A percentile compares a stretch with the other conserved stretches of the same genome.
These are phyloP conservation scores for Waitea zeae DNA, from an alignment of 1,284 basidiomycete genomes.

Conservation along the genomic window DNA sequence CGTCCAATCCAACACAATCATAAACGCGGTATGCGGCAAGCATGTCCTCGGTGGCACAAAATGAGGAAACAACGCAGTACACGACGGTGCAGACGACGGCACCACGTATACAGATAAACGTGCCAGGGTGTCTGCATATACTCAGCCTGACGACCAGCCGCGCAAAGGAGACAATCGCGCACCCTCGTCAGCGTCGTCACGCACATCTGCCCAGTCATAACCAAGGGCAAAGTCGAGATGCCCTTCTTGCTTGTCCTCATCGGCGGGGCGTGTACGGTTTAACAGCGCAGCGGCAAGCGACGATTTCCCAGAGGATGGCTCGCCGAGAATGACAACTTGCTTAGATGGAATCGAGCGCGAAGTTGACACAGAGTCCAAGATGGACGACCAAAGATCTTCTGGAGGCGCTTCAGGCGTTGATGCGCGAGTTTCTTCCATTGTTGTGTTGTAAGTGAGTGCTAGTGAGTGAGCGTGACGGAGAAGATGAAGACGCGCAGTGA, in stretches of 20 bases:
- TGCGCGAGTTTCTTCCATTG: too few relatives aligned
- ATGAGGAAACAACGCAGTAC: conserved; percentile 66
- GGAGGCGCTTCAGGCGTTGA: conserved; percentile 52
- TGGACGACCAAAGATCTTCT: conserved; percentile 80
- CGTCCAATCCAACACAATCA: conserved; percentile 94
- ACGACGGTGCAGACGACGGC: conserved; percentile 59
- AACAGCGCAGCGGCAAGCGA: conserved; percentile 51
- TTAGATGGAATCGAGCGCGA: conserved; percentile 75
- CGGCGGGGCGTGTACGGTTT: conserved; percentile 33
- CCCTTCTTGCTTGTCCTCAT: conserved; percentile 38
- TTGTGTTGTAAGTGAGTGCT: too few relatives aligned
- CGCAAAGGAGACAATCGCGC: conserved; percentile 15
- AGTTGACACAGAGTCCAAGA: conserved; percentile 76
- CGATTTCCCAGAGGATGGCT: conserved; percentile 64
- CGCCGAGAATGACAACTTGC: conserved; percentile 68
- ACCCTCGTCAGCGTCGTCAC: conserved; percentile 85
- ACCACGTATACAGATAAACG: conserved; percentile 82
- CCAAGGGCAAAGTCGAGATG: conserved; percentile 63
- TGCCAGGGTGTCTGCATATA: conserved; percentile 54
- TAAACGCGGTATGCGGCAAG: conserved; percentile 63
- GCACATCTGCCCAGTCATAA: conserved; percentile 75
- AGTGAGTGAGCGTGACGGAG: neutral
- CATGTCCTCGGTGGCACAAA: conserved; percentile 60
- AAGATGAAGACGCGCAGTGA: conserved; percentile 15
- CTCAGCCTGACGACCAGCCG: too few relatives aligned